Conservation (phyloP, 345 rosid genomes). For the Schrenkiella parvula region DNA sequence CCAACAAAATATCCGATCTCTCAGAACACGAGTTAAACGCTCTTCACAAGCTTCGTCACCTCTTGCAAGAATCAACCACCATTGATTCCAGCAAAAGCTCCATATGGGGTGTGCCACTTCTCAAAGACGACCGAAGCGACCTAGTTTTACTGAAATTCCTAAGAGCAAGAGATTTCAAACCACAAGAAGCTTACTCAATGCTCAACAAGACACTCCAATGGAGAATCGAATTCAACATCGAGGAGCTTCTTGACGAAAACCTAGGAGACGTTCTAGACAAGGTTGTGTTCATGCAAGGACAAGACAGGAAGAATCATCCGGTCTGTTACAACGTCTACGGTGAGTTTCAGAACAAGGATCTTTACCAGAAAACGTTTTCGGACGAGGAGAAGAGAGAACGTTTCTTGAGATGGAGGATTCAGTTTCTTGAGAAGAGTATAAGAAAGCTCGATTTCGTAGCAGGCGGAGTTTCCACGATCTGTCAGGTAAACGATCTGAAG, state of each 20-base stretch:
- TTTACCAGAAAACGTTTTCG: slow-evolving; percentile 32
- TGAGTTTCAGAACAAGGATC: slow-evolving; percentile 36
- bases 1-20: slow-evolving; percentile 54
- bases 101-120: slow-evolving; percentile 78
- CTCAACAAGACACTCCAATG: slow-evolving; percentile 65
- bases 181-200: slow-evolving; percentile 67
- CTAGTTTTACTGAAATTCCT: slow-evolving; percentile 70
- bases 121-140: slow-evolving; percentile 66
- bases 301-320: slow-evolving; percentile 29
- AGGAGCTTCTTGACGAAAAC: slow-evolving; percentile 34
- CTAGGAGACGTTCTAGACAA: slow-evolving; percentile 31
- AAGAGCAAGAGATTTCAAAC: slow-evolving; percentile 83
- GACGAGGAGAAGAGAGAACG: slow-evolving; percentile 35
- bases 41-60: slow-evolving; percentile 41
- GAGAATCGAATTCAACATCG: slow-evolving; percentile 64
- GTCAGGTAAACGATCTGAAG: slow-evolving; percentile 37
- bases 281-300: slow-evolving; percentile 38
- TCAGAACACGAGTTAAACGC: slow-evolving; percentile 44
- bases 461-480: slow-evolving; percentile 33
- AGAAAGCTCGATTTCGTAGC: slow-evolving; percentile 31
- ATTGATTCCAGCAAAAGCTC: slow-evolving; percentile 29
- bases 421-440: slow-evolving; percentile 40
- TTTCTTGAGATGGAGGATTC: slow-evolving; percentile 43
- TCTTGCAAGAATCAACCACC: slow-evolving; percentile 41
- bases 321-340: slow-evolving; percentile 42